Percentiles rank a stretch among this genome's conserved stretches.
phyloP scores from a whole-genome alignment of 192 early-diverging fungal species.

The Haplosporangium gracile region DNA sequence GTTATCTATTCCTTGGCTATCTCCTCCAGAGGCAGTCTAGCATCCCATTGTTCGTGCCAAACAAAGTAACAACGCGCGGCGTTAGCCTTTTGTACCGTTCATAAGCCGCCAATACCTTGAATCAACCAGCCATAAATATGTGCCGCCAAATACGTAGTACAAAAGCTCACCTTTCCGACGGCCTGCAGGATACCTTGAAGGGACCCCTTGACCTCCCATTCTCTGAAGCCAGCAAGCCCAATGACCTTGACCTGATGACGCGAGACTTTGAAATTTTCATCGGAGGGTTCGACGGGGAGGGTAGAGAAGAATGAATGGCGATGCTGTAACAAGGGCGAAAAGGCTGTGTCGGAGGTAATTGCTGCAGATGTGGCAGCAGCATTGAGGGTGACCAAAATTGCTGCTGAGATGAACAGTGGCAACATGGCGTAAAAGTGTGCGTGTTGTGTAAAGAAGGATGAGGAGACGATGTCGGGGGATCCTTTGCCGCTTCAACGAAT shows the following conservation, averaged over 20 bases:
- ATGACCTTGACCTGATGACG: constrained; percentile 43
- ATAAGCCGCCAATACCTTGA: too few relatives aligned
- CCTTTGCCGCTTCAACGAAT: not conserved
- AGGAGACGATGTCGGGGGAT: not conserved
- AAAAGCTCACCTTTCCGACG: constrained; percentile 19
- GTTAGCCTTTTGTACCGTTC: not conserved
- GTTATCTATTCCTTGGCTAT: not conserved
- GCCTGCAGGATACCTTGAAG: constrained; percentile 10
- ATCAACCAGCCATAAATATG: too few relatives aligned
- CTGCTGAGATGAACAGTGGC: constrained; percentile 24
- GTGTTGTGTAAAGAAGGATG: not conserved
- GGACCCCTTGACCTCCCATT: constrained; percentile 53
- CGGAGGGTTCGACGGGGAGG: constrained; percentile 40
- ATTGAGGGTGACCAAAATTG: constrained; percentile 11
- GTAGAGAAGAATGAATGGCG: constrained; percentile 53
- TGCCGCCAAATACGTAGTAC: not conserved
- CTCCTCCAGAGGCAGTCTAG: not conserved
- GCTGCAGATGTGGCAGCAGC: not conserved
- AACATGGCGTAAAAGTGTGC: constrained; percentile 3
- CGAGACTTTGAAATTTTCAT: constrained; percentile 43
- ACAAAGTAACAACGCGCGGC: not conserved
- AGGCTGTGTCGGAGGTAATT: not conserved
- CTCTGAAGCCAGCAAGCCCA: constrained; percentile 32
- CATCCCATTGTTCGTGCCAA: not conserved
- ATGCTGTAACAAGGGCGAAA: constrained; percentile 19